Base-by-base conservation (phyloP, 306 rosid species). In the Abrus precatorius region DNA sequence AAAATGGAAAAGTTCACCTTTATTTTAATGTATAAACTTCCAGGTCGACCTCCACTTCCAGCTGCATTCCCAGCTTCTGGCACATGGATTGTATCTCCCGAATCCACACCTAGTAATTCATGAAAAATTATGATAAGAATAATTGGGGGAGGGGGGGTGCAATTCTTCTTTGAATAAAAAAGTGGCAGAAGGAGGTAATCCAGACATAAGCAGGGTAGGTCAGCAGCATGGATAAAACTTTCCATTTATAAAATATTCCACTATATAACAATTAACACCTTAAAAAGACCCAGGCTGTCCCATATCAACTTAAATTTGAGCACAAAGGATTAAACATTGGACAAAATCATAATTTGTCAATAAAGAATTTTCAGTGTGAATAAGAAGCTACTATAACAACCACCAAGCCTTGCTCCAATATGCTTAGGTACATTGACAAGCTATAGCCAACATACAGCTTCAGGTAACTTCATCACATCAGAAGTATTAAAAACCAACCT, bases 81-180 rank as follows among this genome's bases (percentile, higher is more conserved):
- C 67, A 95, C 94, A 81, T 94, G 92, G 81, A 95, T 93, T 74
- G 97, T 90, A 85, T 95, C 99, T 69, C 98, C 99, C 10, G 91
- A 83, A 77, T 91, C 98, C 81, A 95, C 94, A 33, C 99, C 99
- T 95, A 74, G 45, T 69, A 87, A 87, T 68, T 84, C 41, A 85
- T 29, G 55, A 52, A 76, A 60, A 62, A 72, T 9, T 55, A 57
- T 33, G 7, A 86, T 66, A 65, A 57, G 70, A 33, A 44, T 13
- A 12, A 63, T 41, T 60, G 53, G 60, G 7, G 49, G 12, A 43
- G 27, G 20, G 20, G 20, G 20, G 20, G 20, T 20, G 20, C 20
- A 43, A 27, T 10, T 30, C 28, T 47, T 49, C 67, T 77, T 65
- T 64, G 33, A 66, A 32, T 49, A 62, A 12, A 33, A 44, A 56